These are phyloP conservation scores for Hypoxylon perforatum DNA, from an alignment of 495 filamentous ascomycete genomes.

Conservation along the genomic window DNA sequence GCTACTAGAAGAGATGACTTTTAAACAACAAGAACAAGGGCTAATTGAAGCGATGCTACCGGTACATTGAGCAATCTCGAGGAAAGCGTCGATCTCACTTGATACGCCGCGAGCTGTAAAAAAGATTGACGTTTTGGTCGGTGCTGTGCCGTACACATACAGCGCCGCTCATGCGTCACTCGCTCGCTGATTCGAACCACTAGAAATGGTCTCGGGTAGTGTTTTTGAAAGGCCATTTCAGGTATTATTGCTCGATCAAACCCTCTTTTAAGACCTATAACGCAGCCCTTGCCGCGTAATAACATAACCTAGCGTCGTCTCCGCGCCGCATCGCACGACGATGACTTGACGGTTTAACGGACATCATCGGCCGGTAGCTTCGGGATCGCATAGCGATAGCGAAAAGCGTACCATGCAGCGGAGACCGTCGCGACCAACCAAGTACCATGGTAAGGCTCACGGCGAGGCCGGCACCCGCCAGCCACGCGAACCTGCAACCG, in stretches of 20 bases:
- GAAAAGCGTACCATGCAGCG: not conserved
- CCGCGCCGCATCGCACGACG: constrained; percentile 29
- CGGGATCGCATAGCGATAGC: constrained; percentile 18
- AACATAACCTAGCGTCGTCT: not conserved
- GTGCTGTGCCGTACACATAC: constrained; percentile 36
- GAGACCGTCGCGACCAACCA: constrained; percentile 15
- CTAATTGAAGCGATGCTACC: constrained; percentile 28
- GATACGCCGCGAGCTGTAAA: constrained; percentile 30
- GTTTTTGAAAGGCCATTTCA: constrained; percentile 21
- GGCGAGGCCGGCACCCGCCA: constrained; percentile 33
- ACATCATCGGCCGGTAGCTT: constrained; percentile 18
- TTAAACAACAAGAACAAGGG: constrained; percentile 12
- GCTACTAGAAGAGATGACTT: constrained; percentile 4
- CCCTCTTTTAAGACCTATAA: not conserved
- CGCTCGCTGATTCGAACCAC: constrained; percentile 14
- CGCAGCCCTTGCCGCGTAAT: constrained; percentile 14
- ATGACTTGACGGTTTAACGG: constrained; percentile 1
- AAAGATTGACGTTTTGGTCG: constrained; percentile 1
- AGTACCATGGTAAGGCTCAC: constrained; percentile 24
- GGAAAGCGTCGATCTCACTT: constrained; percentile 35
- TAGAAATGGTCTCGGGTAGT: not conserved
- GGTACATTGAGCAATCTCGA: constrained; percentile 39
- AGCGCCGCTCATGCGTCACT: constrained; percentile 10
- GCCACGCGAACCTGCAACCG: constrained; percentile 28
- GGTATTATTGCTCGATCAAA: constrained; percentile 33